Evolutionary conservation across 2,329 filamentous ascomycete genomes (phyloP), one percentile per base, ranked within the genome.

Genomic region (Curvularia eragrostidis): DNA sequence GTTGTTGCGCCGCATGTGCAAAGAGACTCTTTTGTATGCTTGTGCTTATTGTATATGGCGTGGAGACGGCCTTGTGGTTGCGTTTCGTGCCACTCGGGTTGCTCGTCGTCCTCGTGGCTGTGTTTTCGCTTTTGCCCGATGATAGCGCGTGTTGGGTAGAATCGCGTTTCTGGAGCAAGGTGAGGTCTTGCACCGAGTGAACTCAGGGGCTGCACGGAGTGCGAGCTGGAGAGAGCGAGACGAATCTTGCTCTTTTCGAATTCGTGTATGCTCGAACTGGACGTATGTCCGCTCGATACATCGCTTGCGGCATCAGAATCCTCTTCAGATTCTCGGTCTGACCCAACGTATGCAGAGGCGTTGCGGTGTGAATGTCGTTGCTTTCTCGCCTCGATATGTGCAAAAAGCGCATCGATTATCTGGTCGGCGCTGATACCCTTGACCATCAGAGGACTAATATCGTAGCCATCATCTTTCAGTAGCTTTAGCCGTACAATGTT

Each of bases 401-500:
- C 44, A 21, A 61, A 19, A 6, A 63, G 23, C 8, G 47, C 58
- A 3, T 51, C 36, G 12, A 55, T 51, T 19, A 61, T 52, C 15
- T 50, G 13, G n/a, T 55, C 51, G 1, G 54, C 36, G 1, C 28
- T 48, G 21, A 30, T 41, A 9, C 46, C 48, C 30, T 58, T 47
- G 19, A 1, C 10, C 15, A 21, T 6, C 10, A 63, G 28, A n/a
- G 44, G 24, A 6, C 2, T 19, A 7, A 63, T 60, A 18, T 63
- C 54, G 26, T 58, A 61, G 7, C 60, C 60, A 18, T 63, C 54
- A n/a, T 63, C 51, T 44, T 61, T 54, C 8, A 63, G 30, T n/a
- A 63, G 24, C 28, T 58, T 55, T 9, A 61, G 46, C 13, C 60
- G 44, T 8, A 44, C 36, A 15, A 49, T 28, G 13, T 53, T 63